Evolutionary conservation across 2,329 filamentous ascomycete genomes (phyloP), one percentile per base, ranked within the genome.

Genomic region (Colletotrichum sp.): DNA sequence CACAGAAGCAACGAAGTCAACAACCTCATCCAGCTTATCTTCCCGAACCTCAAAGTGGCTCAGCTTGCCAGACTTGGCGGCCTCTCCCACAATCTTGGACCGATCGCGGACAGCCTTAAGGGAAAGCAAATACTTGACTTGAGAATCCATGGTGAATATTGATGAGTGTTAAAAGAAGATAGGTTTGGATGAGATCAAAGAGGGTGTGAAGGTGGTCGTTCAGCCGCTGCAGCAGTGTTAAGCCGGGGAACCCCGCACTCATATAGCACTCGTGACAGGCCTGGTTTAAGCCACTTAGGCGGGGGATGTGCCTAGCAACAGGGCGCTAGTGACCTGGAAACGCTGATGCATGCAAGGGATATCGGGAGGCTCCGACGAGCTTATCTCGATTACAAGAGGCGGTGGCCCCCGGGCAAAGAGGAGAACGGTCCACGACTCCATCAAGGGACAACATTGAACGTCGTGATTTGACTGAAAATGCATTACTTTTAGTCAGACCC

Each of bases 31-130:
- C 80, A 89, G 82, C 16, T 82, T 82, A 7, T 82, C 80, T 21
- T 82, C 78, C 12, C 86, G 81, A 61, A 86, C 85, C 12, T 85
- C 80, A 67, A 88, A 89, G 77, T 87, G 85, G 75, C 80, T 83
- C 36, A 89, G 78, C 8, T 81, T 78, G 5, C 83, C 83, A 5
- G 80, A 75, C 70, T 84, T 80, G n/a, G 87, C 87, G 1, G 82
- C 82, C 36, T 82, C 73, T 2, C 81, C 75, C 18, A 86, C 83
- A 18, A 81, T 77, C 28, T 77, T 77, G 5, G 85, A 81, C 38
- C 82, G 81, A 16, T 84, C 83, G 34, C 85, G 81, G 24, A 86
- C 81, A 7, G 84, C 83, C 30, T 79, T 81, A 0, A 86, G 82
- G 28, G 80, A 82, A 4, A 83, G 80, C 4, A 86, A 79, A 73